Conservation (phyloP, 441 rosid genomes). For the Raphanus hybrid region DNA sequence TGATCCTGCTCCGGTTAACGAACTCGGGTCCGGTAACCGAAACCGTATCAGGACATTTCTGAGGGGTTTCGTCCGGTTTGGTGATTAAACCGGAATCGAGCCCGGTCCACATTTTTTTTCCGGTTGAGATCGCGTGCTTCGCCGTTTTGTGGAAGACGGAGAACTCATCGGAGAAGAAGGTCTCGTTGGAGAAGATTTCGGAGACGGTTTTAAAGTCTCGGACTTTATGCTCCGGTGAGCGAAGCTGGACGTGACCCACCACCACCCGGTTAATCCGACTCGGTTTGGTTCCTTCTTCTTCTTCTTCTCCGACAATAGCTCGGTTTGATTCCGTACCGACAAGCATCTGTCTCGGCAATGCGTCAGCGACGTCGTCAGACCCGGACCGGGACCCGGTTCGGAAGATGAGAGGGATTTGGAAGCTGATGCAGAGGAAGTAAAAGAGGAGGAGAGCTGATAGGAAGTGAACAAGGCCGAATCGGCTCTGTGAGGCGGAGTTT, state of each 20-base stretch:
- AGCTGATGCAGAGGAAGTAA: constrained; percentile 59
- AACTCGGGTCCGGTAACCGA: constrained; percentile 50
- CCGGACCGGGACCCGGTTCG: constrained; percentile 39
- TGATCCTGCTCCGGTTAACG: constrained; percentile 45
- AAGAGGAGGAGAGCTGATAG: constrained; percentile 46
- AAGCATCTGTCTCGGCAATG: constrained; percentile 40
- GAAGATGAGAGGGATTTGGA: constrained; percentile 52
- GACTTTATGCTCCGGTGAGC: not conserved
- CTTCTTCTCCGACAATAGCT: constrained; percentile 27
- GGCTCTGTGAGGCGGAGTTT: constrained; percentile 42
- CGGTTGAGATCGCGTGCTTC: constrained; percentile 48
- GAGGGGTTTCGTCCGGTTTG: constrained; percentile 25
- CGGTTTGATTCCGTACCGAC: constrained; percentile 37
- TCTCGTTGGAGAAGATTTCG: constrained; percentile 49
- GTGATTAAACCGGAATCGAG: constrained; percentile 44
- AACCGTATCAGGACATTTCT: constrained; percentile 50
- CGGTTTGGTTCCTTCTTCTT: too few relatives aligned
- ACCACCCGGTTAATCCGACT: not conserved
- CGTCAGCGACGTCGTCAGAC: constrained; percentile 5
- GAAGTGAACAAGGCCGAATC: constrained; percentile 54
- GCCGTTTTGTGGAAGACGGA: constrained; percentile 52
- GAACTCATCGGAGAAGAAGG: constrained; percentile 49
- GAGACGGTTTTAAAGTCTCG: constrained; percentile 49
- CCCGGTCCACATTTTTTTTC: constrained; percentile 50
- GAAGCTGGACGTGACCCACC: not conserved